phyloP scores from a whole-genome alignment of 306 rosid species.

The Betula pendula region DNA sequence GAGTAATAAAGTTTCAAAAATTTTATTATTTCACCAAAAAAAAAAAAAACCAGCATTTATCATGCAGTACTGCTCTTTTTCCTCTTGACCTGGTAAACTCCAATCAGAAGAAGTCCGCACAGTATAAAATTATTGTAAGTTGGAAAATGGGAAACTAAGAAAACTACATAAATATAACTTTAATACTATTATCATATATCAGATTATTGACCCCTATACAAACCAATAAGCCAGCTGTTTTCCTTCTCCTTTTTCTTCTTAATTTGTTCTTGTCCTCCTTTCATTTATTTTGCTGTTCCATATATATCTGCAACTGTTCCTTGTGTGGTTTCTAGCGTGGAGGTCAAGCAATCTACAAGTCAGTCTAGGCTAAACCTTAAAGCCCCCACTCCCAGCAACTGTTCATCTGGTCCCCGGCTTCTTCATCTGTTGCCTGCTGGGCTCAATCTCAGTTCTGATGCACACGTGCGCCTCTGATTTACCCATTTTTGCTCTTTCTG shows the following conservation, averaged over 20 bases:
- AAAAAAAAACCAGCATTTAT: conserved; percentile 14
- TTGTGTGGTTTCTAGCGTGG: too few relatives aligned
- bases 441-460: conserved; percentile 34
- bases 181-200: conserved; percentile 7
- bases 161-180: conserved; percentile 10
- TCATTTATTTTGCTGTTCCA: not conserved
- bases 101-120: conserved; percentile 14
- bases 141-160: conserved; percentile 12
- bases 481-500: conserved; percentile 29
- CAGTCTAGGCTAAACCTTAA: too few relatives aligned
- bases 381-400: conserved; percentile 21
- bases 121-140: conserved; percentile 10
- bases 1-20: conserved; percentile 18
- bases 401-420: conserved; percentile 49
- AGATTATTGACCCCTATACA: not conserved
- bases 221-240: not conserved
- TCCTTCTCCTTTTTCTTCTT: not conserved
- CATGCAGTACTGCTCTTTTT: conserved; percentile 22
- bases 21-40: too few relatives aligned
- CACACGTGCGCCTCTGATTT: conserved; percentile 57
- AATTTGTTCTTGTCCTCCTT: not conserved
- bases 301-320: not conserved
- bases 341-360: too few relatives aligned
- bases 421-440: conserved; percentile 31
- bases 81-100: conserved; percentile 26